Evolutionary conservation across 495 filamentous ascomycete species (phyloP), one percentile per base, ranked within the genome.

Genomic region (Achaetomiella virescens): DNA sequence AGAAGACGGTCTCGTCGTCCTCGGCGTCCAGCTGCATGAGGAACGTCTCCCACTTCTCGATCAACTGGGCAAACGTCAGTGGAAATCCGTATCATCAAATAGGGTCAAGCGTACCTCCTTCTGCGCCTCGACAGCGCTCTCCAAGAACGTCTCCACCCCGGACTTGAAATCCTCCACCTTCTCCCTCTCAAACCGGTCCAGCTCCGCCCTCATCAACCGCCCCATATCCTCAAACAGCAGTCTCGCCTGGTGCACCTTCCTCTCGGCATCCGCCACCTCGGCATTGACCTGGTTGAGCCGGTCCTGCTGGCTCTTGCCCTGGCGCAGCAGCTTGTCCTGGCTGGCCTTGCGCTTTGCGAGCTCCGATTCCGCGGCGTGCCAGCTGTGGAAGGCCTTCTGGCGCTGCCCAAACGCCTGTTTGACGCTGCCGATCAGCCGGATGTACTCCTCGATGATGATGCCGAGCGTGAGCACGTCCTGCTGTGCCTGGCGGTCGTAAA

Each of bases 81-180:
- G 15, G 12, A 31, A 51, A n/a, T 21, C 21, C 36, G 37, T 15
- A 37, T 6, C 10, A 38, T 11, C 12, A 46, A 29, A 44, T 46
- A 18, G n/a, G 14, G 10, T 2, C n/a, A 18, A 18, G 71, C 82
- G 66, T 69, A 92, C 93, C 86, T 98, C 93, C 74, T 98, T 98
- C 76, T 98, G 93, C 49, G 90, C 95, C 74, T 98, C 93, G 3
- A 98, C 90, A 17, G 92, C 89, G 55, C 91, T 88, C 73, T 98
- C 93, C 60, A 98, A 75, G 70, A 92, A 98, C 0, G 93, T 98
- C 75, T 98, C 93, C 2, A 98, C 92, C 0, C 90, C 95, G 57
- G 87, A 91, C 76, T 97, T 98, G 73, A 98, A 98, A 69, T 98
- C 93, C 68, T 98, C 93, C 8, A 98, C 93, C 76, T 98, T 98